Evolutionary conservation across 2,329 filamentous ascomycete genomes (phyloP), one percentile per base, ranked within the genome.

Genomic region (Epichloe amarillans): DNA sequence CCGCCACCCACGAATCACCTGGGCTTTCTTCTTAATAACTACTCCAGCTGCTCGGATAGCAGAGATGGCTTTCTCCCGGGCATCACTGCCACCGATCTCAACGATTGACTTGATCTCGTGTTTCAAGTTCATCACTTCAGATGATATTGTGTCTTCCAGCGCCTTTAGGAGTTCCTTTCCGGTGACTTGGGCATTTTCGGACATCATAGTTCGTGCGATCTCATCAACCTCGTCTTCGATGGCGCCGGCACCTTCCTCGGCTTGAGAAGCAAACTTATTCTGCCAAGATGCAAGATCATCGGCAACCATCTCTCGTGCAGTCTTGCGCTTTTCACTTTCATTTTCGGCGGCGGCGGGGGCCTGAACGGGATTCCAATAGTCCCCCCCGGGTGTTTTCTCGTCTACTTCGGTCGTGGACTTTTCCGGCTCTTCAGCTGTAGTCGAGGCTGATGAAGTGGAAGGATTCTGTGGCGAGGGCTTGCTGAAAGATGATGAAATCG

Each of bases 211-310:
- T 52, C 69, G 66, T 6, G 69, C 63, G 38, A 82, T 77, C 51
- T 86, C 82, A 37, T 76, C 71, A 17, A 84, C 69, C 37, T 82
- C 77, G 4, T 80, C 75, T 36, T 91, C 85, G 54, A 97, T 88
- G 55, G 93, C 78, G 19, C 64, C 62, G 4, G 77, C 77, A 5
- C 89, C 90, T 63, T 94, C 89, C 53, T 94, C 86, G 7, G 88
- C 88, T 10, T 89, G 89, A 53, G 83, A 80, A 30, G 86, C 78
- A 63, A 95, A 96, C 61, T 95, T 94, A 54, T 80, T 80, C 66
- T 96, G 86, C 91, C 93, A 98, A 51, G 77, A 76, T 57, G 80
- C 77, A 14, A 98, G 76, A 63, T 98, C 93, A 43, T 84, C 77
- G 2, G 82, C 75, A 41, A 97, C 86, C 55, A 78, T 79, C 60